These are phyloP conservation scores for Solanum bukasovii DNA, from an alignment of 257 asterid genomes.

Conservation along the genomic window DNA sequence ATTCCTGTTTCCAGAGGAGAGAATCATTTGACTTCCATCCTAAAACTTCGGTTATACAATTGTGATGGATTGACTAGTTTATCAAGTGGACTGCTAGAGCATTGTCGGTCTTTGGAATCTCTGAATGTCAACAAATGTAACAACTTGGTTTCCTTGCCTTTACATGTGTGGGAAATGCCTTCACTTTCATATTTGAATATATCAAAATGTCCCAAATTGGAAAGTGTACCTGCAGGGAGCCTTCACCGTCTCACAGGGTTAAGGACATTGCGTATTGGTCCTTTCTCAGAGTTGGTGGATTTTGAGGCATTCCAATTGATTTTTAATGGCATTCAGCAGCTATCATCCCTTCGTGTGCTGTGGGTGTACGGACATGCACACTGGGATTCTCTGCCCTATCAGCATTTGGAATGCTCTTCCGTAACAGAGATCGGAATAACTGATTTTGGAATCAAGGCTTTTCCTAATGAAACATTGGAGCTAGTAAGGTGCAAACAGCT, in stretches of 20 bases:
- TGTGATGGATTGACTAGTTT: constrained; percentile 5
- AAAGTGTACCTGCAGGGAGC: neutral
- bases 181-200: neutral
- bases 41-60: rapidly evolving
- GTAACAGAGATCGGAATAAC: rapidly evolving
- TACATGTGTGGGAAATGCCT: neutral
- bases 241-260: neutral
- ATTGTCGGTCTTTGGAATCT: neutral
- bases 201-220: neutral
- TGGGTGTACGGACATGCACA: neutral
- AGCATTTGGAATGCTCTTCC: constrained; percentile 4
- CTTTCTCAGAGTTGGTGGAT: neutral
- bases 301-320: neutral
- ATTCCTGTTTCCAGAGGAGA: neutral
- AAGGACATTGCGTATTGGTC: neutral
- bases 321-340: neutral
- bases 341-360: neutral
- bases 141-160: neutral
- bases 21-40: neutral
- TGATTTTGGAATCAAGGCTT: constrained; percentile 1
- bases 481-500: neutral
- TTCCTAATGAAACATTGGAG: neutral
- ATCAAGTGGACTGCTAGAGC: constrained; percentile 3
- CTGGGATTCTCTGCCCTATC: constrained; percentile 1
- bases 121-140: rapidly evolving